Percentiles rank a stretch among this genome's conserved stretches.
phyloP scores from a whole-genome alignment of 2,329 filamentous ascomycete genomes.

The Cadophora gregata region DNA sequence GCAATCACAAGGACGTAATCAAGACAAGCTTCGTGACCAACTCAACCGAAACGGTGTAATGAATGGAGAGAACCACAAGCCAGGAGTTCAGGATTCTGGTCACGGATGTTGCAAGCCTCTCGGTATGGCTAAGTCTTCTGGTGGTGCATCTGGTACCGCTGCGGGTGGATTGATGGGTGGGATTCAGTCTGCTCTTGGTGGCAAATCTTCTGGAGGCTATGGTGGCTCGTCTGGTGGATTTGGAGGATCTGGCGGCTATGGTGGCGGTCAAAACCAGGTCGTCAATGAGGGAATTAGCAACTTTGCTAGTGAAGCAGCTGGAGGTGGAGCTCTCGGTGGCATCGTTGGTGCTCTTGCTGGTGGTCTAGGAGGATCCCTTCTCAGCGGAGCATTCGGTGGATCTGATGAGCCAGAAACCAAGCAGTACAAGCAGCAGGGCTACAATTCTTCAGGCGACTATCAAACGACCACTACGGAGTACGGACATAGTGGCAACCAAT shows the following conservation, averaged over 20 bases:
- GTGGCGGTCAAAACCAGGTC: conserved; percentile 35
- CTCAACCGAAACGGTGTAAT: conserved; percentile 80
- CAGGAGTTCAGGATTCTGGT: conserved; percentile 81
- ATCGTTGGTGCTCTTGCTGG: conserved; percentile 73
- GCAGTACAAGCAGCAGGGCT: conserved; percentile 47
- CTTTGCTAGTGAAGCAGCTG: conserved; percentile 63
- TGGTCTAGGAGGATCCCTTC: conserved; percentile 67
- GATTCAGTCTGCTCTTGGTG: conserved; percentile 55
- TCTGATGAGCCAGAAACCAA: conserved; percentile 54
- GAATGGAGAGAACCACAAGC: conserved; percentile 82
- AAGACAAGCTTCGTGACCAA: conserved; percentile 73
- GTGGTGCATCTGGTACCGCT: conserved; percentile 55
- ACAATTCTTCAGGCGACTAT: conserved; percentile 58
- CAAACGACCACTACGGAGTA: conserved; percentile 67
- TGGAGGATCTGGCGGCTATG: conserved; percentile 31
- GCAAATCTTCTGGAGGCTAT: conserved; percentile 35
- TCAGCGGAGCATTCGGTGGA: conserved; percentile 64
- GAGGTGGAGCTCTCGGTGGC: conserved; percentile 70
- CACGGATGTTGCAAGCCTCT: conserved; percentile 81
- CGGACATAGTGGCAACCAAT: conserved; percentile 52
- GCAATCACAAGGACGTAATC: conserved; percentile 67
- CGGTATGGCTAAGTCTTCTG: conserved; percentile 71
- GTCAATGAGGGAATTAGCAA: conserved; percentile 51
- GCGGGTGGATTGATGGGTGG: conserved; percentile 63
- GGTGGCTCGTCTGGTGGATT: conserved; percentile 38